Percentiles rank a stretch among this genome's conserved stretches.
Conservation (phyloP, 73 alveolate species). For the Paramecium caudatum region DNA sequence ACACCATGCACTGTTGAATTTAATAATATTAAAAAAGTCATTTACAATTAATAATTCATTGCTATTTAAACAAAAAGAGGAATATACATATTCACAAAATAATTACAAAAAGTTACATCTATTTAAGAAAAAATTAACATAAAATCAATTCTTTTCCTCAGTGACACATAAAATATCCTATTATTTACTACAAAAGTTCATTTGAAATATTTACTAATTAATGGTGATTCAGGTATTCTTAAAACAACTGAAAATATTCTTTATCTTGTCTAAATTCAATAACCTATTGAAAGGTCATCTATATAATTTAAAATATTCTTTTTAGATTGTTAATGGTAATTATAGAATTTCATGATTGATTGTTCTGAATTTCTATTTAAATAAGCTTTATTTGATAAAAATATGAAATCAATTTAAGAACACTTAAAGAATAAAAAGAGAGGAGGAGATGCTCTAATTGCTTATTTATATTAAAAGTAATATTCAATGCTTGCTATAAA, state of each 20-base stretch:
- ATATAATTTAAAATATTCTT: constrained; percentile 1
- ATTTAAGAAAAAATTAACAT: constrained; percentile 88
- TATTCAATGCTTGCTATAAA: constrained; percentile 82
- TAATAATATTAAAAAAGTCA: background rate
- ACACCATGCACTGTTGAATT: background rate
- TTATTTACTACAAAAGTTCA: constrained; percentile 95
- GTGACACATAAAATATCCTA: constrained; percentile 91
- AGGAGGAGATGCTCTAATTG: constrained; percentile 79
- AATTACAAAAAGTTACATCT: constrained; percentile 84
- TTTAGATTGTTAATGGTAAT: constrained; percentile 25
- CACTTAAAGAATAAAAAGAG: constrained; percentile 72
- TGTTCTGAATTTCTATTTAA: constrained; percentile 81
- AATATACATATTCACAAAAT: constrained; percentile 87
- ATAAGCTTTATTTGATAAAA: constrained; percentile 81
- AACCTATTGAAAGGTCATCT: constrained; percentile 18
- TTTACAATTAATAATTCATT: constrained; percentile 71
- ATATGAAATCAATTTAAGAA: constrained; percentile 74
- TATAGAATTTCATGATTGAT: constrained; percentile 72
- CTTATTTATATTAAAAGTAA: constrained; percentile 81
- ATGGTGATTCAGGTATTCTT: constrained; percentile 83
- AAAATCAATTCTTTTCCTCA: constrained; percentile 84
- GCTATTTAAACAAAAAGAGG: constrained; percentile 89
- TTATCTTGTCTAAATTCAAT: constrained; percentile 70
- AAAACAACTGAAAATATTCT: constrained; percentile 79
- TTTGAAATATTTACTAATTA: constrained; percentile 88